Conservation (phyloP, 176 grass and related monocot genomes). For the Bolboschoenus planiculmis region DNA sequence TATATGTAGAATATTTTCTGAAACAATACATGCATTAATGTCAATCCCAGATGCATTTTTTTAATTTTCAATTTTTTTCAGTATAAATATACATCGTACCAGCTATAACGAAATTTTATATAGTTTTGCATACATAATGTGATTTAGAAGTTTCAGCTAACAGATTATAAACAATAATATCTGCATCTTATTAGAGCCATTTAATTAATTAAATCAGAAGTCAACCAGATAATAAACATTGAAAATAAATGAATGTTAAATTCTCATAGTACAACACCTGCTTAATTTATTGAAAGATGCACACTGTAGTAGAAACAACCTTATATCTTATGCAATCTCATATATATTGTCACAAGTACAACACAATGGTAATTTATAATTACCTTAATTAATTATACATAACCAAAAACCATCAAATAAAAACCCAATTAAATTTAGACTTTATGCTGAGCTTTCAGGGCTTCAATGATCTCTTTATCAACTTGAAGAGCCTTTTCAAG, state of each 20-base stretch:
- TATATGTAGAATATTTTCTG: too few relatives aligned
- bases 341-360: too few relatives aligned
- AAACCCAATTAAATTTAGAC: background rate
- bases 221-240: constrained; percentile 6
- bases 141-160: background rate
- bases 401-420: background rate
- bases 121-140: background rate
- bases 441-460: constrained; percentile 27
- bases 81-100: background rate
- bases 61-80: background rate
- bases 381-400: background rate
- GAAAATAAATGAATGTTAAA: background rate
- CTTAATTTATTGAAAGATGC: too few relatives aligned
- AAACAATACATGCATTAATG: too few relatives aligned
- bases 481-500: constrained; percentile 40
- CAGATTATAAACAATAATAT: background rate
- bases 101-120: background rate
- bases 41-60: background rate
- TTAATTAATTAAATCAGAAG: background rate
- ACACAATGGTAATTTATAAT: too few relatives aligned
- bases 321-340: too few relatives aligned
- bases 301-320: too few relatives aligned
- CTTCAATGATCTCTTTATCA: constrained; percentile 20
- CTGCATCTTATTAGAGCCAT: background rate
- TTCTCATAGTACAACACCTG: background rate